Evolutionary conservation across 2,329 filamentous ascomycete species (phyloP), one percentile per base, ranked within the genome.

Genomic region (Canariomyces notabilis): DNA sequence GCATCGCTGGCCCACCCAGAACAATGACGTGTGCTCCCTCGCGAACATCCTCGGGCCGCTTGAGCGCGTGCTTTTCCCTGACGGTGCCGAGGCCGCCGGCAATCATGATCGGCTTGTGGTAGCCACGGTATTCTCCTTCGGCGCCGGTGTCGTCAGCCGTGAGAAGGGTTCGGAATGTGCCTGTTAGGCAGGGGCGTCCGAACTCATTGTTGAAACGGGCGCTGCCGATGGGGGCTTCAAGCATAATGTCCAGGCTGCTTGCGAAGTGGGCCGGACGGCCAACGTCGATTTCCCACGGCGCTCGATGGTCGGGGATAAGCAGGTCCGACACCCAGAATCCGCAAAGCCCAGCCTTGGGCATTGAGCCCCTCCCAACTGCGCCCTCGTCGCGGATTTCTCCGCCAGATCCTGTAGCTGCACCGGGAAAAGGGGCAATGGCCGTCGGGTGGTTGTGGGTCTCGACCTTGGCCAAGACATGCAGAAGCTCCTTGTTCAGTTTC

Each of bases 21-120:
- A 97, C 91, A 55, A 98, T 85, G 37, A 95, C 79, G 63, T 91
- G 87, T 15, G 90, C 89, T n/a, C 89, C 91, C 42, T 89, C 79
- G 42, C 83, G 83, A 15, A 98, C 93, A 52, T 87, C 75, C 11
- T 79, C 75, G 7, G 84, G 80, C 52, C 87, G 79, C 70, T 98
- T 98, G 49, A 96, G 75, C 2, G 93, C 91, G 62, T 95, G 87
- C 59, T 91, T 83, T 12, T 93, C 91, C 48, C 93, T 75, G 22
- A 97, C 91, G 5, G 87, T 95, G 39, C 93, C 93, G 29, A 97
- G 81, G 62, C 93, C 93, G 62, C 93, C 93, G 52, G 93, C 93
- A 69, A 98, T 89, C 88, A 96, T 95, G 65, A 95, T 96, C 8
- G 93, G 93, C 72, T 98, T 98, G 69, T 97, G 93, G 64, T 95